Evolutionary conservation across 345 rosid species (phyloP).

Genomic region (Lepidium africanum): DNA sequence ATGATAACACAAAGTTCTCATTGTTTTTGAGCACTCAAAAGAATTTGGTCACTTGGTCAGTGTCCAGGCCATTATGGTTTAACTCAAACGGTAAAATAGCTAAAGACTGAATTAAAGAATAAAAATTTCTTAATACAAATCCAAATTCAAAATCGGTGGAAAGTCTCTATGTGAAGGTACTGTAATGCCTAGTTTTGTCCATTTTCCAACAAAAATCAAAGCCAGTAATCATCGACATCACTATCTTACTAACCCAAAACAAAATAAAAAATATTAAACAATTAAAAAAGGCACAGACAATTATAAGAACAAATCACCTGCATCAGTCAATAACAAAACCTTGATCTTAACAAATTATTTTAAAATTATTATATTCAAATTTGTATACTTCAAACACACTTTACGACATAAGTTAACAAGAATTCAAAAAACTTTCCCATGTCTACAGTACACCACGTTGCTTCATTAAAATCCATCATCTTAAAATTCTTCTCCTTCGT

Average conservation of each 20-base stretch:
- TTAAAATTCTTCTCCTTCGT: constrained; percentile 9
- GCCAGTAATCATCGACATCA: constrained; percentile 3
- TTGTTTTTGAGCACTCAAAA: neutral
- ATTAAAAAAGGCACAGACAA: neutral
- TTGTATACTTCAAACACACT: neutral
- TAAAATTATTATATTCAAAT: neutral
- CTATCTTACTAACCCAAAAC: neutral
- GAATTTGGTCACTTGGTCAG: neutral
- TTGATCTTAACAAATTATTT: constrained; percentile 4
- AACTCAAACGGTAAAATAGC: neutral
- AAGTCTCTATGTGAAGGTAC: neutral
- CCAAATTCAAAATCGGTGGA: constrained; percentile 1
- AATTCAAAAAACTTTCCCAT: constrained; percentile 14
- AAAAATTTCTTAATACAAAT: neutral
- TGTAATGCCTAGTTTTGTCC: neutral
- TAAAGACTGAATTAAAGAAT: neutral
- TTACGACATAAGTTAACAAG: constrained; percentile 11
- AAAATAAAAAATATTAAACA: neutral
- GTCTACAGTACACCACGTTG: constrained; percentile 9
- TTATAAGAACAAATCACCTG: constrained; percentile 7
- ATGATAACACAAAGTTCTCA: neutral
- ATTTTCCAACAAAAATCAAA: constrained; percentile 5
- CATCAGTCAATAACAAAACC: constrained; percentile 11
- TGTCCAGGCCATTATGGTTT: neutral
- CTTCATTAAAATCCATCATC: neutral